phyloP scores from a whole-genome alignment of 306 rosid species.

The Prosopis cineraria region DNA sequence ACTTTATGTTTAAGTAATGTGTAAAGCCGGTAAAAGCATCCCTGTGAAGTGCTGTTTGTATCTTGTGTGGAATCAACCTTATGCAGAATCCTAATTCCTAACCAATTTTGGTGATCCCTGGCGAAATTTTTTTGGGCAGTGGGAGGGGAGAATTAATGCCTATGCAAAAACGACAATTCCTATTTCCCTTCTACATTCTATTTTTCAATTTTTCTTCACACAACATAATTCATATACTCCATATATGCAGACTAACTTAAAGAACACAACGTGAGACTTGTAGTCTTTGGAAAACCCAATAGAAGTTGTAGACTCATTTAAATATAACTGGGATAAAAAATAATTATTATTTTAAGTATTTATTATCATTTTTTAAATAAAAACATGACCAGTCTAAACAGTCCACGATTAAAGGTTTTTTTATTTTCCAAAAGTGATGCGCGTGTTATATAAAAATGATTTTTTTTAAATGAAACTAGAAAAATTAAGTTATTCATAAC shows the following conservation, averaged over 20 bases:
- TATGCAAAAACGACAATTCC: neutral
- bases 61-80: conserved; percentile 1
- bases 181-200: neutral
- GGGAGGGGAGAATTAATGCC: neutral
- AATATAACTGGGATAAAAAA: too few relatives aligned
- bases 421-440: too few relatives aligned
- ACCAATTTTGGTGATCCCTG: conserved; percentile 24
- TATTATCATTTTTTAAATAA: too few relatives aligned
- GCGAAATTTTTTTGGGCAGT: conserved; percentile 24
- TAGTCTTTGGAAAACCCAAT: neutral
- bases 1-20: neutral
- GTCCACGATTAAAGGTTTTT: too few relatives aligned
- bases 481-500: too few relatives aligned
- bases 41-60: neutral
- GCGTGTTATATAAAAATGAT: too few relatives aligned
- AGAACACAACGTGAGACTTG: neutral
- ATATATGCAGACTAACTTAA: too few relatives aligned
- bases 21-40: neutral
- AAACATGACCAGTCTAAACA: too few relatives aligned
- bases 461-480: too few relatives aligned
- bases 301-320: too few relatives aligned
- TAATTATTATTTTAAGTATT: too few relatives aligned
- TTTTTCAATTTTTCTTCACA: neutral
- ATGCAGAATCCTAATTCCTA: neutral
- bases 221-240: too few relatives aligned